Evolutionary conservation across 2,329 filamentous ascomycete genomes (phyloP), one percentile per base, ranked within the genome.

Genomic region (Xylariomycetidae sp.): DNA sequence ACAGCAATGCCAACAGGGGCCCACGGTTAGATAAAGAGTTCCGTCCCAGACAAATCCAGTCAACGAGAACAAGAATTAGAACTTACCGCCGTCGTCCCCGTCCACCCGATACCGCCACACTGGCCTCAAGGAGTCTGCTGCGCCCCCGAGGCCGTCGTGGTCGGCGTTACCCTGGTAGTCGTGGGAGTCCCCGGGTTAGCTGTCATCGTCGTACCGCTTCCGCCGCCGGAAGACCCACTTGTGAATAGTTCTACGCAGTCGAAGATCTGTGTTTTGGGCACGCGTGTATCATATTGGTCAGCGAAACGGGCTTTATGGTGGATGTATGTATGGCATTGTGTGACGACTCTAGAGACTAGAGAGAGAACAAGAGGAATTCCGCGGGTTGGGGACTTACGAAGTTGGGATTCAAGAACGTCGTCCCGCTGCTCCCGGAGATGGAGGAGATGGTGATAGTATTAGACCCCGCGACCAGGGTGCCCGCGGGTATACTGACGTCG

Each of bases 361-460:
- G n/a, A n/a, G n/a, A n/a, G 14, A 18, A 26, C n/a, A n/a, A 20
- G 16, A 27, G 12, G 20, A 19, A 22, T n/a, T n/a, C n/a, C n/a
- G n/a, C n/a, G n/a, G n/a, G n/a, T n/a, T n/a, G n/a, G n/a, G n/a
- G n/a, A 53, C 61, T 59, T 46, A 67, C 64, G 35, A 71, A 62
- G 51, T 78, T 83, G 3, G 80, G 78, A 34, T 66, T 71, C 40
- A 83, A 56, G 51, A 69, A 82, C 0, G 55, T 61, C 15, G 54
- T 58, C 1, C 77, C 77, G 8, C 64, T 66, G 50, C 69, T 80
- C 1, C 80, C 80, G 13, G 76, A 81, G 16, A 70, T 60, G 18
- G 73, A 70, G 26, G 57, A 67, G 38, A 84, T 76, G 6, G 68
- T 76, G 32, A 84, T 71, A n/a, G 74, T 81, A 48, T 84, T 85